Evolutionary conservation across 768 basidiomycete genomes (phyloP), one percentile per base, ranked within the genome.

Genomic region (Kwoniella sp.): DNA sequence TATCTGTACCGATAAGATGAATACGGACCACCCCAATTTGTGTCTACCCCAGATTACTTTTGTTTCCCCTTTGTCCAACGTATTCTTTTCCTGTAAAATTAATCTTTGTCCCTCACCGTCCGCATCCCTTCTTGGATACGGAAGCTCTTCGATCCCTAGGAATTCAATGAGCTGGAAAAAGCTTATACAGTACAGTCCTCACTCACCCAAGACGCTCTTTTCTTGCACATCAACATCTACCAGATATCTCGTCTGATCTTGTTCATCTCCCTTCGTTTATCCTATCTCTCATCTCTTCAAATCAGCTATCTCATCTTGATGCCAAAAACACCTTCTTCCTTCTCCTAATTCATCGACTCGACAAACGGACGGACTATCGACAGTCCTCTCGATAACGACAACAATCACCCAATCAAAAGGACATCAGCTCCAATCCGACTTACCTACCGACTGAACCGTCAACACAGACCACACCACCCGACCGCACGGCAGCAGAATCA

Each of bases 181-280:
- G 36, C 24, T 58, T 24, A n/a, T 13, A 55, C 22, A 7, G 21
- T 37, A 55, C 29, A 7, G 40, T 47, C 25, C 56, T 48, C 27
- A 50, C 57, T 37, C 40, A 44, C 40, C 47, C 48, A 58, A 58
- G 57, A 49, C 57, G 49, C 47, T 58, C 57, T 33, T 53, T 53
- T 10, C 27, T 27, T 56, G n/a, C n/a, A n/a, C n/a, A 33, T 44
- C 26, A n/a, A 37, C 53, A 10, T 22, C 26, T 33, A 55, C 53
- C 55, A 13, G 6, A 6, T 6, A 33, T 6, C 33, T 33, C 33
- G 13, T 33, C 33, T n/a, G n/a, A n/a, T n/a, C n/a, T n/a, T n/a
- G 13, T 13, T 33, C 33, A 33, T 56, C 36, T 24, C 26, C 17
- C 27, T 26, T 26, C 26, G 12, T 2, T n/a, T n/a, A n/a, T n/a